These are phyloP conservation scores for Sabuloglossum arenarium DNA, from an alignment of 495 filamentous ascomycete genomes.

Conservation along the genomic window DNA sequence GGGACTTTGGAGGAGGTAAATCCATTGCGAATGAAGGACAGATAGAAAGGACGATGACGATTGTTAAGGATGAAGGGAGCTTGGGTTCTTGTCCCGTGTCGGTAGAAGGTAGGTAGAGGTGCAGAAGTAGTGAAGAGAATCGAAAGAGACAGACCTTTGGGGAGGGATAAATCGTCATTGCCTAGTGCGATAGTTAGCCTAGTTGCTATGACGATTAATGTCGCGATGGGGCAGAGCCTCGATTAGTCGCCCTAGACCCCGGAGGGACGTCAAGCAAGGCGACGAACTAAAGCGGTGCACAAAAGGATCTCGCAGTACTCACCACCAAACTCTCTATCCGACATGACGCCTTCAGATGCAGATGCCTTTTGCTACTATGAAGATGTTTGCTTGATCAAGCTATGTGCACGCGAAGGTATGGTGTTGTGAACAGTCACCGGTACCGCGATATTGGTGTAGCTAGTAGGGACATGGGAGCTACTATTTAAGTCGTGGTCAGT, in stretches of 20 bases:
- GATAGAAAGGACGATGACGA: not conserved
- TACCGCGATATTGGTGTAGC: not conserved
- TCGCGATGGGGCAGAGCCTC: not conserved
- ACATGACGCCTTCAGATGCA: slow-evolving; percentile 33
- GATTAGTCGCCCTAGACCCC: not conserved
- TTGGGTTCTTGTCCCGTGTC: not conserved
- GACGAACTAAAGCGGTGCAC: not conserved
- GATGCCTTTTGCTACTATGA: not conserved
- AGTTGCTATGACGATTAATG: not conserved
- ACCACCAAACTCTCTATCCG: slow-evolving; percentile 76
- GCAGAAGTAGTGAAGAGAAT: not conserved
- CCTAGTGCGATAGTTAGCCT: slow-evolving; percentile 21
- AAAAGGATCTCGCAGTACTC: slow-evolving; percentile 11
- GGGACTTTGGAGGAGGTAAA: not conserved
- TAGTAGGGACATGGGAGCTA: not conserved
- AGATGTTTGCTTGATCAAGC: not conserved
- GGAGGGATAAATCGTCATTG: slow-evolving; percentile 83
- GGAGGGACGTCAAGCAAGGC: no score
- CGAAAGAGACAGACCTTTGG: slow-evolving; percentile 46
- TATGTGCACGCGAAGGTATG: slow-evolving; percentile 1
- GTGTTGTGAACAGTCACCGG: not conserved
- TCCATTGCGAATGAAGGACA: not conserved
- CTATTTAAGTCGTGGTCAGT: no score
- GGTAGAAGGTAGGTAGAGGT: not conserved
- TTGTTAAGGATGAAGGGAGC: not conserved